These are phyloP conservation scores for Fraxinus excelsior DNA, from an alignment of 257 asterid genomes.

Conservation along the genomic window DNA sequence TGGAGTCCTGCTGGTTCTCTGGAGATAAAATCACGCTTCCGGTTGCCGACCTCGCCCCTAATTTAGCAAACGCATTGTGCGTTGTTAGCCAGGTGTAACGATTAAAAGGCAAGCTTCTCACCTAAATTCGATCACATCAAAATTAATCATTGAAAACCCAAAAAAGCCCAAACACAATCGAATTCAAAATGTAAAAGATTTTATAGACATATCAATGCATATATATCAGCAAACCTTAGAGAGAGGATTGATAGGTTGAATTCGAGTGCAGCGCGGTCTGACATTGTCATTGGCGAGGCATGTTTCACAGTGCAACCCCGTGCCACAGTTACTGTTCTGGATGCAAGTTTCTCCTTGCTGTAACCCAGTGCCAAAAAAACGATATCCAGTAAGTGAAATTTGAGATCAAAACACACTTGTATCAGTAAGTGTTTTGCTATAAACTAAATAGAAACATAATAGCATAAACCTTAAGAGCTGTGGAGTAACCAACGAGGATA, in stretches of 20 bases:
- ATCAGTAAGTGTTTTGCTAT: not conserved
- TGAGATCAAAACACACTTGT: constrained; percentile 10
- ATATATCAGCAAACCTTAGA: constrained; percentile 54
- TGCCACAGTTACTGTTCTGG: constrained; percentile 47
- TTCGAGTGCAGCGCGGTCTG: constrained; percentile 83
- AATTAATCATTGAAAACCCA: constrained; percentile 17
- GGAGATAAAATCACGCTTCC: constrained; percentile 67
- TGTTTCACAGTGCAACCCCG: constrained; percentile 87
- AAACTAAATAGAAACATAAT: constrained; percentile 1
- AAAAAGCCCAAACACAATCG: not conserved
- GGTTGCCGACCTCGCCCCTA: constrained; percentile 69
- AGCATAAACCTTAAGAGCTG: constrained; percentile 62
- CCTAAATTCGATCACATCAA: constrained; percentile 41
- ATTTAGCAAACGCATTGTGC: constrained; percentile 77
- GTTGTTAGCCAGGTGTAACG: constrained; percentile 91
- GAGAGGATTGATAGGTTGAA: constrained; percentile 68
- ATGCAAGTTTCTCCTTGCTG: constrained; percentile 73
- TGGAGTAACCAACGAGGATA: constrained; percentile 39
- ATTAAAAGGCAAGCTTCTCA: constrained; percentile 78
- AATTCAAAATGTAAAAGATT: not conserved
- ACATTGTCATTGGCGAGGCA: constrained; percentile 66
- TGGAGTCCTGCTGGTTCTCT: constrained; percentile 84
- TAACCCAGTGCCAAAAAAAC: constrained; percentile 3
- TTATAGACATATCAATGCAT: not conserved
- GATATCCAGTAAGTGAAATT: not conserved